Evolutionary conservation across 441 rosid genomes (phyloP), one percentile per base, ranked within the genome.

Genomic region (Omphalea diandra): DNA sequence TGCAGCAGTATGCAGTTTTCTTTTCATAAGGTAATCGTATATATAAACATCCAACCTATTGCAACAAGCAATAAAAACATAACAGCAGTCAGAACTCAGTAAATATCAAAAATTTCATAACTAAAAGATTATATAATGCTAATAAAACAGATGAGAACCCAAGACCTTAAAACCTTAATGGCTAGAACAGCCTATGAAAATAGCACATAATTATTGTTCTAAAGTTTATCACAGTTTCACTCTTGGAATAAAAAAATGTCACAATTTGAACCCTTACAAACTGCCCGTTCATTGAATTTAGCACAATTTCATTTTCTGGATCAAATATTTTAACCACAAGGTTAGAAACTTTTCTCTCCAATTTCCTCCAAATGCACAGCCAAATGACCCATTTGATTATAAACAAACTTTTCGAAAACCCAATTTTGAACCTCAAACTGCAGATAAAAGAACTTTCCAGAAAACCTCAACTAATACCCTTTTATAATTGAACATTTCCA

Each of bases 31-130:
- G 75, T 87, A 87, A 73, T 87, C 88, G 56, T 83, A 76, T 41
- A 84, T 82, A 55, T 87, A 87, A 36, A 83, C 81, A 61, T 87
- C 88, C 81, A 87, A 74, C 88, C 91, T 87, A 77, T 54, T 43
- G 41, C 65, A 64, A 36, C 33, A 55, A 41, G 14, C 14, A 50
- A 36, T 17, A 22, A 29, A 56, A 49, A 3, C n/a, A n/a, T n/a
- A n/a, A 47, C 18, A 46, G 8, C 49, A 22, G 49, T 73, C 55
- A 71, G n/a, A 62, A 47, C 38, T 60, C 49, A 27, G 18, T 46
- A 24, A n/a, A 46, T n/a, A 18, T 12, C 22, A 9, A 59, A 35
- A 58, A 12, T 27, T 3, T 49, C 22, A 14, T 35, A n/a, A 49
- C 14, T 22, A 43, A 10, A 63, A 31, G 14, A 3, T n/a, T 22